phyloP scores from a whole-genome alignment of 2,329 filamentous ascomycete species.

The Ascochyta koolunga region DNA sequence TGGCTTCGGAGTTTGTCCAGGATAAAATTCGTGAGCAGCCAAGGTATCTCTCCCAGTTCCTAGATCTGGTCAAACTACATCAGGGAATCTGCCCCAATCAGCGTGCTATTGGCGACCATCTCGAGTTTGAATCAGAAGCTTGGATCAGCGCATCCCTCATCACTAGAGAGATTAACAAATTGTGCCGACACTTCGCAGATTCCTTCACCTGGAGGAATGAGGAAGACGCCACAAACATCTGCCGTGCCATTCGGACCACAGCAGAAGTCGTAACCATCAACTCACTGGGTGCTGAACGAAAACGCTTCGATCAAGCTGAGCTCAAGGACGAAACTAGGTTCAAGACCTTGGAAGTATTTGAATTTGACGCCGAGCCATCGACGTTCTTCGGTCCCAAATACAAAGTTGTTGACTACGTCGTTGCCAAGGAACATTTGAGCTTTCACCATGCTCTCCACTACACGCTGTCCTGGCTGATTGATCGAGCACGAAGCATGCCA shows the following conservation, averaged over 20 bases:
- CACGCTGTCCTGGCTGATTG: constrained; percentile 92
- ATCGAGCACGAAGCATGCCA: constrained; percentile 79
- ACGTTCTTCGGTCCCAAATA: constrained; percentile 57
- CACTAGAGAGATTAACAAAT: constrained; percentile 90
- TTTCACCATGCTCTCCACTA: constrained; percentile 98
- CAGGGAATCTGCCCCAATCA: constrained; percentile 97
- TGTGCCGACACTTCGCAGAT: constrained; percentile 87
- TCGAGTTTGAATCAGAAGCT: constrained; percentile 96
- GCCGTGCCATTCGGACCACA: constrained; percentile 72
- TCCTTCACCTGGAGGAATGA: constrained; percentile 75
- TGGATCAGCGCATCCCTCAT: constrained; percentile 97
- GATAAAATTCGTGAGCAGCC: constrained; percentile 81
- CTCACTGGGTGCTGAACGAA: constrained; percentile 85
- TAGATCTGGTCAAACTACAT: constrained; percentile 93
- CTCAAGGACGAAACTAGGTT: constrained; percentile 86
- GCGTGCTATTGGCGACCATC: constrained; percentile 89
- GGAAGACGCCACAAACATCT: constrained; percentile 70
- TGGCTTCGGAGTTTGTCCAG: constrained; percentile 87
- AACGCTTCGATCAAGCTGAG: constrained; percentile 83
- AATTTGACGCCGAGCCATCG: constrained; percentile 67
- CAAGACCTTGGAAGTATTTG: constrained; percentile 77
- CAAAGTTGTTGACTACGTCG: constrained; percentile 74
- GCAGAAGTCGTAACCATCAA: constrained; percentile 86
- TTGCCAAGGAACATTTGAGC: constrained; percentile 89
- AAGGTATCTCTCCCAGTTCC: constrained; percentile 89